Base-by-base conservation (phyloP, 2,329 filamentous ascomycete genomes). In the Graphium sp. region DNA sequence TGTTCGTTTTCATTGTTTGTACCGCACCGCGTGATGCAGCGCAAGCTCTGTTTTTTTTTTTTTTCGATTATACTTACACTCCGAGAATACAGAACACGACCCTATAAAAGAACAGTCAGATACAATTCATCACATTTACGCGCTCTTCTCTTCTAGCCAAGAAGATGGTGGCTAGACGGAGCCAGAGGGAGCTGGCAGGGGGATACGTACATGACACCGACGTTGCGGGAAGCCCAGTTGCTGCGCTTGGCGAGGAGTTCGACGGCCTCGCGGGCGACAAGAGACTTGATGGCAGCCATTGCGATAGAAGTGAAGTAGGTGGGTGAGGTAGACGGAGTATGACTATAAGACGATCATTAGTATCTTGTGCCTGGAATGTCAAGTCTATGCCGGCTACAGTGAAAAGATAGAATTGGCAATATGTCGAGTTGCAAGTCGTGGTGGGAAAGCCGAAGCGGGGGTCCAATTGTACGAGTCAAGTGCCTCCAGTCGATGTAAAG, bases 221-320 rank as follows among this genome's bases (percentile, higher is more conserved):
- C 25, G 30, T 32, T 28, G 20, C 12, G 24, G 16, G 24, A 28
- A 10, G 30, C 25, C 10, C 23, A 32, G 30, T 28, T 32, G 12
- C 18, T 20, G 25, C 30, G 30, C 30, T 32, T 32, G 10, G 24
- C 24, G 17, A 32, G 19, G 7, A 28, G 30, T 13, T 18, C 30
- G 24, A 26, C 8, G 25, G 15, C 20, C 24, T 32, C 30, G 20
- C 30, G 30, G 30, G 17, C 30, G 30, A 28, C 25, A 22, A 32
- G 18, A 21, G 53, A 41, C 41, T 52, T 53, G 42, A 44, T 36
- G 41, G 41, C 36, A 18, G 45, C 42, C 48, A 53, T 54, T 40
- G 25, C 25, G 25, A 27, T 26, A 11, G 11, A 14, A 26, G 24
- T 14, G 24, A 26, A 11, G 14, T 17, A 26, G 24, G 20, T 27